Evolutionary conservation across 1,284 basidiomycete species (phyloP), one percentile per base, ranked within the genome.

Genomic region (Cystobasidium pallidum): DNA sequence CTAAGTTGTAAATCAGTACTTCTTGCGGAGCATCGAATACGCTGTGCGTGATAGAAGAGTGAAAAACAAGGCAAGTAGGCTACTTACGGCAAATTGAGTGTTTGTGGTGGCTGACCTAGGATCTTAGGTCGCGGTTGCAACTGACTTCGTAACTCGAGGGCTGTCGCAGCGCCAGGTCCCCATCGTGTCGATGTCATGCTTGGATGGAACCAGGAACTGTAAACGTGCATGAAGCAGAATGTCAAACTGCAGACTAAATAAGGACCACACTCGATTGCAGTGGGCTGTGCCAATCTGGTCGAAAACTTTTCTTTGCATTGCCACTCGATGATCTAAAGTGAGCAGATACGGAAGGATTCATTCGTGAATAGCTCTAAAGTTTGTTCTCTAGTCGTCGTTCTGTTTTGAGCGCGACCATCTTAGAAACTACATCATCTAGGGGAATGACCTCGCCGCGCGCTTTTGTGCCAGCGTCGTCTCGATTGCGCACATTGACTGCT

Each of bases 401-500:
- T 72, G 81, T 81, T 83, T 91, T 92, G 76, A 93, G 83, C 49
- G 81, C 81, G 10, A 88, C 81, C 47, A 93, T 81, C 79, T 90
- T 88, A 76, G 85, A 78, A 4, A 86, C 81, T 39, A 91, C 83
- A n/a, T 85, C 85, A 57, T 89, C 88, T 24, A 92, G 81, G 28
- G 86, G 82, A 62, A 90, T 83, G 80, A 87, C 87, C 80, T 88
- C 86, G 21, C 80, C 77, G 80, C 87, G 87, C 13, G 86, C 84
- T 81, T 94, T 93, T 62, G 85, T 88, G n/a, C 90, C 91, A 24
- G 89, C 87, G 77, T 95, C 92, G 80, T 97, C 94, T 45, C 94
- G 87, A 82, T 97, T 97, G 74, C 95, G 88, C 36, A 98, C 89
- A 80, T 99, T 99, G 79, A 99, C 94, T 2, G 93, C 91, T 65